Conservation (phyloP, 371 early-diverging fungal species). For the Actinomortierella wolfii region DNA sequence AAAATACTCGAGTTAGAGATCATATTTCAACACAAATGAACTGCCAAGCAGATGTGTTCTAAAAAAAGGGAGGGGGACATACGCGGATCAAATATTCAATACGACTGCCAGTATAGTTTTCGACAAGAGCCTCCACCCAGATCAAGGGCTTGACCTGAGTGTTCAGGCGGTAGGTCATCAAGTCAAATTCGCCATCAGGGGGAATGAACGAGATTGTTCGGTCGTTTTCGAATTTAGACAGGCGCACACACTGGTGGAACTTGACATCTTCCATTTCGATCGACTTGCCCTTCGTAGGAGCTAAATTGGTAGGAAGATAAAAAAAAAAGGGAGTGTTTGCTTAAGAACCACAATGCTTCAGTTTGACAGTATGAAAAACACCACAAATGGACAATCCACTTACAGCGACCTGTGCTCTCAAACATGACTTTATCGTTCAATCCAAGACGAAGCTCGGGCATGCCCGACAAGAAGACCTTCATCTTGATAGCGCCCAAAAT, state of each 20-base stretch:
- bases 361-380: background rate
- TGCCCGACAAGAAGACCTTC: conserved; percentile 95
- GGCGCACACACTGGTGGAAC: conserved; percentile 98
- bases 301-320: conserved; percentile 7
- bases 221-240: conserved; percentile 95
- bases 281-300: conserved; percentile 86
- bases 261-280: conserved; percentile 99
- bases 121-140: conserved; percentile 95
- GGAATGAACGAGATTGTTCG: conserved; percentile 98
- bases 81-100: conserved; percentile 96
- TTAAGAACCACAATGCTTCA: background rate
- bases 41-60: no score
- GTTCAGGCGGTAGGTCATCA: conserved; percentile 97
- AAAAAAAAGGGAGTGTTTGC: background rate
- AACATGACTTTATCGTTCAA: conserved; percentile 98
- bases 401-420: conserved; percentile 92
- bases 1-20: no score
- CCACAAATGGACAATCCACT: conserved; percentile 7
- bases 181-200: conserved; percentile 99
- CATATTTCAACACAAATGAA: no score
- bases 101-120: conserved; percentile 89
- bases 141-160: conserved; percentile 96
- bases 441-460: conserved; percentile 98
- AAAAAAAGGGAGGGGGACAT: background rate
- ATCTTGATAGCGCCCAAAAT: conserved; percentile 96